Base-by-base conservation (phyloP, 1,139 yeast species). In the Pneumocystis jirovecii region DNA sequence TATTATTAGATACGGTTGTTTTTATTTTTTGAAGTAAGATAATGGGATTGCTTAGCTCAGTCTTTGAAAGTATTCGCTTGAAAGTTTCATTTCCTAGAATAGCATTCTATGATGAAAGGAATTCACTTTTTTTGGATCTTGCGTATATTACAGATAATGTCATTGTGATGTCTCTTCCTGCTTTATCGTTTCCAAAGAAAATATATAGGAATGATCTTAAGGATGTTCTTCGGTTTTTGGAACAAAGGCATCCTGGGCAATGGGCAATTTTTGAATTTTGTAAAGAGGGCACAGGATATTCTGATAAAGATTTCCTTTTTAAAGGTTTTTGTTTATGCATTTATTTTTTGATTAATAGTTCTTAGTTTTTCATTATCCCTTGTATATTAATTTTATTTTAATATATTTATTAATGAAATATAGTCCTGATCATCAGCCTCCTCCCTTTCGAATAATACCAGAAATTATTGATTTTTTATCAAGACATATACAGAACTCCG, bases 261-360 rank as follows among this genome's bases (percentile, higher is more conserved):
- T 91, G 96, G 96, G 82, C 80, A 68, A 77, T 90, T 1, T 86
- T 85, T 81, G 89, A 89, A 71, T 79, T 90, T 59, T 79, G 90
- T 67, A 83, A 83, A 1, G 95, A 87, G 71, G 77, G 75, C 0
- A 73, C 79, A 2, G 83, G 82, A 2, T 85, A 86, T 64, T 78
- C 76, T 29, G 80, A 81, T 61, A 70, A 71, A 0, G 81, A 80
- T 42, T 78, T 78, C 0, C 57, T 61, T 6, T 50, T 50, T 50
- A 50, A 25, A 25, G 57, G 57, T 50, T 25, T 39, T 61, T 61
- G 72, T 5, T 72, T 66, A 19, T 74, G 76, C 64, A 68, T 69
- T 19, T 44, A 19, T 44, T 25, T 25, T 25, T 25, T 25, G 21
- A 50, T 50, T 25, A 25, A 50, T 50, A 25, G 21, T 50, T 69